Conservation (phyloP, 2,329 filamentous ascomycete genomes). For the Aspergillus awamori region DNA sequence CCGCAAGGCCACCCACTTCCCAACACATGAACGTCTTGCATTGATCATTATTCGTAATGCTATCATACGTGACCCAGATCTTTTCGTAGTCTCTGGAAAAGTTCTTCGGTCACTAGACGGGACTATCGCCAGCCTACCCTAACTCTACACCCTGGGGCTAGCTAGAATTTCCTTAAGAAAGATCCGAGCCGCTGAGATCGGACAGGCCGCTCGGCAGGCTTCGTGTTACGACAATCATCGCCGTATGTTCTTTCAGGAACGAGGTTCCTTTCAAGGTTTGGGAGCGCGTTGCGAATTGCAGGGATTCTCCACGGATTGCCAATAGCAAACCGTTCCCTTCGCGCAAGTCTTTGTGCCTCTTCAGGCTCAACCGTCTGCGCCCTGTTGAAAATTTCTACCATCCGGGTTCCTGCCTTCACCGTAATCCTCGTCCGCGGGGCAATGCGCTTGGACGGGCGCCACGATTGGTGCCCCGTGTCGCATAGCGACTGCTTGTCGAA, state of each 20-base stretch:
- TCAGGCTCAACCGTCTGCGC: neutral
- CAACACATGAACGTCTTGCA: neutral
- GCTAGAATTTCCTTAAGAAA: neutral
- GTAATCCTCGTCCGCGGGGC: conserved; percentile 43
- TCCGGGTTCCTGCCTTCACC: conserved; percentile 28
- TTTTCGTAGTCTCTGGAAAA: neutral
- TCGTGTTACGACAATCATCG: neutral
- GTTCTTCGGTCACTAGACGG: neutral
- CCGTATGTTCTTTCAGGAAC: neutral
- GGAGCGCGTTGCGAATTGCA: neutral
- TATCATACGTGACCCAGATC: neutral
- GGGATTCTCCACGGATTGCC: neutral
- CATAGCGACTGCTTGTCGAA: conserved; percentile 36
- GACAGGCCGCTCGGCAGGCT: neutral
- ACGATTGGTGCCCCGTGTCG: conserved; percentile 40
- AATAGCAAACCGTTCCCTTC: neutral
- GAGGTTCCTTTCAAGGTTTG: neutral
- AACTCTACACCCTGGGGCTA: neutral
- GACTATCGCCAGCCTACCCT: neutral
- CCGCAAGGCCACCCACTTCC: neutral
- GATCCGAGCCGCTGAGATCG: neutral
- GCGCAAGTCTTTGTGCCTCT: neutral
- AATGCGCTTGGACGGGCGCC: conserved; percentile 41
- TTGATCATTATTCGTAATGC: neutral
- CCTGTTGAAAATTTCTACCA: neutral